Conservation (phyloP, 108 stramenopile species). For the Skeletonema marinoi region DNA sequence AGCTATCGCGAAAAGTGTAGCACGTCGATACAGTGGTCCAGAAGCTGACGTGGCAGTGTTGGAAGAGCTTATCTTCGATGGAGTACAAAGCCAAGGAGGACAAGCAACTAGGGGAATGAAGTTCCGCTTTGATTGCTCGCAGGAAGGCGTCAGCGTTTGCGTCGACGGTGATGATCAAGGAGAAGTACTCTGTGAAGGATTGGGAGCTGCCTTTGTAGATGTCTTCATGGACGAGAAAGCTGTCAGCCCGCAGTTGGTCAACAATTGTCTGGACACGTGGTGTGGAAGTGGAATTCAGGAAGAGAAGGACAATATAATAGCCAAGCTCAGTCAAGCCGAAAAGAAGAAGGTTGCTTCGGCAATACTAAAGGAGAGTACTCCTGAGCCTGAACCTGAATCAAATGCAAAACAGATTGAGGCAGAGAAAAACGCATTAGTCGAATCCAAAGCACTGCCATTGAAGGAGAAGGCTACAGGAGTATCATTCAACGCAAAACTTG, state of each 20-base stretch:
- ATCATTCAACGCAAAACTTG: slow-evolving; percentile 22
- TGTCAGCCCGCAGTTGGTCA: slow-evolving; percentile 32
- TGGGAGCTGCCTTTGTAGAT: slow-evolving; percentile 25
- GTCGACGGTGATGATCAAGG: slow-evolving; percentile 35
- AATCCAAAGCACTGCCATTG: slow-evolving; percentile 55
- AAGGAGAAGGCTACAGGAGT: slow-evolving; percentile 18
- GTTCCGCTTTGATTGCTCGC: slow-evolving; percentile 11
- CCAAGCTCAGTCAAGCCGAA: no score
- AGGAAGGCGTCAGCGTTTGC: slow-evolving; percentile 24
- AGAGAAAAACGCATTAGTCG: neutral
- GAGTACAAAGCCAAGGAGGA: slow-evolving; percentile 18
- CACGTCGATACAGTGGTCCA: slow-evolving; percentile 20
- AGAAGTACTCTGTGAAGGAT: slow-evolving; percentile 1
- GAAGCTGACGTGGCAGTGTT: slow-evolving; percentile 13
- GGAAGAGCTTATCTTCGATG: slow-evolving; percentile 28
- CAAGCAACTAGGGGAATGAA: slow-evolving; percentile 32
- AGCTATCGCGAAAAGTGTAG: slow-evolving; percentile 27
- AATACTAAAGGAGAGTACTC: no score
- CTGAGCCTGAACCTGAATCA: no score
- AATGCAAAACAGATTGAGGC: no score
- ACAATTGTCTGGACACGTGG: slow-evolving; percentile 42
- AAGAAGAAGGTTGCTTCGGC: no score
- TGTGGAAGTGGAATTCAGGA: neutral
- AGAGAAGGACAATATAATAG: no score
- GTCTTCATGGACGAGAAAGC: slow-evolving; percentile 45